These are phyloP conservation scores for Byssoonygena ceratinophila DNA, from an alignment of 2,329 filamentous ascomycete species.

Conservation along the genomic window DNA sequence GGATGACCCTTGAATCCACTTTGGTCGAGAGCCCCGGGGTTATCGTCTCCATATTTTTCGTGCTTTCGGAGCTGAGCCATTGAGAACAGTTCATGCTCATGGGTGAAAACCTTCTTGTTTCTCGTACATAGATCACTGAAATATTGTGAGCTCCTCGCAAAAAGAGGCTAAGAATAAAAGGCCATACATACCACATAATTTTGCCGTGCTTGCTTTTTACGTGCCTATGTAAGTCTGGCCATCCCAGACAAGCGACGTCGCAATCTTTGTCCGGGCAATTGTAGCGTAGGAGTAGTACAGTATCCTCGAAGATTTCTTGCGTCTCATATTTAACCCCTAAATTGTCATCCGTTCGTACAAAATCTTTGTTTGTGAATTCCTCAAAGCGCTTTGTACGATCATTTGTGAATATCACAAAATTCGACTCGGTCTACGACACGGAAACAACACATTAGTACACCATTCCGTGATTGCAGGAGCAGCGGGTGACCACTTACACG, in stretches of 20 bases:
- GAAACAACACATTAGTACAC: neutral
- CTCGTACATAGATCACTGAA: constrained; percentile 69
- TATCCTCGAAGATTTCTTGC: constrained; percentile 82
- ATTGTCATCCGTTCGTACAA: constrained; percentile 68
- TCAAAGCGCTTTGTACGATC: constrained; percentile 70
- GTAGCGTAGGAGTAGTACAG: constrained; percentile 74
- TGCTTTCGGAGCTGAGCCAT: constrained; percentile 71
- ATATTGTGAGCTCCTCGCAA: constrained; percentile 1
- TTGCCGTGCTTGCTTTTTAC: constrained; percentile 73
- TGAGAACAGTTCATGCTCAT: constrained; percentile 90
- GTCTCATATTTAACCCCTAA: constrained; percentile 88
- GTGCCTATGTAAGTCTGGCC: constrained; percentile 69
- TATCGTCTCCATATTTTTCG: constrained; percentile 83
- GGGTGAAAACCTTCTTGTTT: constrained; percentile 97
- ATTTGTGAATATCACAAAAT: constrained; percentile 84
- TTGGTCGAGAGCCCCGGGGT: constrained; percentile 78
- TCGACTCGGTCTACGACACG: constrained; percentile 32
- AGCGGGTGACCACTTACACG: constrained; percentile 51
- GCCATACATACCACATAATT: constrained; percentile 58
- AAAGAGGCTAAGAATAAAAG: neutral
- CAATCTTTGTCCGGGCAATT: constrained; percentile 84
- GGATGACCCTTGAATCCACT: constrained; percentile 95
- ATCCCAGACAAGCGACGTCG: constrained; percentile 72
- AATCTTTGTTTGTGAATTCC: constrained; percentile 64
- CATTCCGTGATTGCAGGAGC: neutral